These are phyloP conservation scores for Aschersonia sp. DNA, from an alignment of 2,329 filamentous ascomycete species.

Conservation along the genomic window DNA sequence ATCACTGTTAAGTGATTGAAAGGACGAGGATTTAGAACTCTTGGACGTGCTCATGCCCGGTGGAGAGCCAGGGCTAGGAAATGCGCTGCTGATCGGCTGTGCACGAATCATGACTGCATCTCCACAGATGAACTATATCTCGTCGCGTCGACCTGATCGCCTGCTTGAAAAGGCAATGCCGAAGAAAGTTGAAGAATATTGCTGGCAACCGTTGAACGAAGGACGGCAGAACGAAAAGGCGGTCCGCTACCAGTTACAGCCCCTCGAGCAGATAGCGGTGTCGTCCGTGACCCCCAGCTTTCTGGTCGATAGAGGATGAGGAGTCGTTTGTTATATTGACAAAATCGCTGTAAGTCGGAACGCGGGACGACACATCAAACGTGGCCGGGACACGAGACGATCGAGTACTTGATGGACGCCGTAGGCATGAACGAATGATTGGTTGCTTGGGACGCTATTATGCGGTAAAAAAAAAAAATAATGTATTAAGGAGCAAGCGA, in stretches of 20 bases:
- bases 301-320: background rate
- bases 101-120: conserved; percentile 22
- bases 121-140: conserved; percentile 3
- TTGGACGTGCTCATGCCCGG: conserved; percentile 66
- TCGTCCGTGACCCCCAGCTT: background rate
- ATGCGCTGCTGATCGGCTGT: conserved; percentile 12
- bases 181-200: background rate
- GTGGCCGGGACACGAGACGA: background rate
- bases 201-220: background rate
- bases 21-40: conserved; percentile 82
- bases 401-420: background rate
- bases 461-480: background rate
- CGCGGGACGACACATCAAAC: background rate
- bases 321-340: background rate
- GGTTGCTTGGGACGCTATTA: background rate
- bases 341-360: background rate
- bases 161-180: background rate
- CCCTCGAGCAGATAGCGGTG: too few species aligned
- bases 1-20: conserved; percentile 65
- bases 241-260: too few species aligned
- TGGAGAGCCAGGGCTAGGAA: conserved; percentile 20
- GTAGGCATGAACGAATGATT: background rate
- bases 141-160: background rate
- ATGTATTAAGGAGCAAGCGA: conserved; percentile 1
- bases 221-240: too few species aligned